Base-by-base conservation (phyloP, 129 eudicot species). In the Ambrosia trifida region DNA sequence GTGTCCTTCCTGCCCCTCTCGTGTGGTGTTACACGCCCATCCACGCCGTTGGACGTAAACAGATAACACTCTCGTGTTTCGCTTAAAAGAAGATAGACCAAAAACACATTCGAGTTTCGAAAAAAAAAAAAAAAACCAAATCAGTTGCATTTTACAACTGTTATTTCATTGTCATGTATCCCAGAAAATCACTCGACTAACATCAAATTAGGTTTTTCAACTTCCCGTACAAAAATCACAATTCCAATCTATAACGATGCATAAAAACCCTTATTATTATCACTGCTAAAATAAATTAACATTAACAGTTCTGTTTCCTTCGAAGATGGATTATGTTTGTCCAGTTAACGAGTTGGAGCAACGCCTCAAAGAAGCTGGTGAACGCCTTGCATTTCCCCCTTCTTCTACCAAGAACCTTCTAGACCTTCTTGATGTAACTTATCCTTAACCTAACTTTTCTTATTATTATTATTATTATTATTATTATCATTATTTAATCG, bases 381-480 rank as follows among this genome's bases (percentile, higher is more conserved):
- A 76, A 36, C 76, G 40, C 51, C 87, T 83, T 16, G 61, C 75
- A 14, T 65, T 41, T 47, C 76, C 76, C 64, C 82, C 73, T 70
- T 41, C 84, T 53, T 64, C 78, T 11, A 46, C 17, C 20, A 54
- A 68, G 24, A 69, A 83, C 24, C 80, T 83, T 46, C 56, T 83
- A 18, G 63, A 74, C 40, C 81, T 69, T 31, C 83, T 83, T 66
- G 86, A 83, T 69, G 86, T 83, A 83, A 69, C 44, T 18, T 11
- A 13, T 18, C 20, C 17, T 58, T 32, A 7, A 40, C 41, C 41
- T 36, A 11, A 11, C 41, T 3, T 52, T 47, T 19, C 14, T 50
- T 16, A n/a, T 2, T 1, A n/a, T n/a, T n/a, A n/a, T n/a, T n/a
- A n/a, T n/a, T n/a, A n/a, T n/a, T n/a, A n/a, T n/a, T n/a, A n/a